Evolutionary conservation across 257 asterid species (phyloP), one percentile per base, ranked within the genome.

Genomic region (Solanum boliviense): DNA sequence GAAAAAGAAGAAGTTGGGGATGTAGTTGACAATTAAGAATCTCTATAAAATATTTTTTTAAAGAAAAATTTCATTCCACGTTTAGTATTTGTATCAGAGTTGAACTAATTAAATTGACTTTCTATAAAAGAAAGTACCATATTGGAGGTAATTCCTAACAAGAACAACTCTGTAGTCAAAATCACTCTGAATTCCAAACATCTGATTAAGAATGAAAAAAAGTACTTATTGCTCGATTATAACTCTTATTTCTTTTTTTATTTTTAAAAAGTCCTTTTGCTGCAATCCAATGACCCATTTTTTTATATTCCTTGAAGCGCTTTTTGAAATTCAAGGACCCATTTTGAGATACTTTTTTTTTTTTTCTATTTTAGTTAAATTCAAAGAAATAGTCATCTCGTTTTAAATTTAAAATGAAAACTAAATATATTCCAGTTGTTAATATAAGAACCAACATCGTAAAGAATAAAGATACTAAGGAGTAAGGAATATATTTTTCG

Each of bases 81-180:
- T 48, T 13, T 2, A 48, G 1, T 13, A 48, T 48, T 48, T 48
- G 0, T 13, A 48, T 13, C 1, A 4, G 58, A 48, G 21, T 13
- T 48, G 3, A 0, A 39, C 46, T 39, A 39, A 48, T 0, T 48
- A 48, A 48, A 48, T 48, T 5, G 1, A 13, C 0, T 4, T 5
- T 48, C 5, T 6, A 46, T 46, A 13, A 15, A 48, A 4, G 16
- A 15, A 15, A 48, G 60, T 48, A 16, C 0, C 9, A 52, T 52
- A 52, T 18, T 18, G 0, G 4, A 52, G n/a, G 21, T 52, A 52
- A 1, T 52, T 18, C 8, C 23, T 18, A 18, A 3, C 9, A 52
- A 16, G 7, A 23, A 52, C 2, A 6, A 52, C 1, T 18, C 0
- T 18, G 1, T 18, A 52, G 0, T 0, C 1, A 52, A 52, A 52